Evolutionary conservation across 164 flowering plant genomes (phyloP).

Genomic region (Berberis thunbergii): DNA sequence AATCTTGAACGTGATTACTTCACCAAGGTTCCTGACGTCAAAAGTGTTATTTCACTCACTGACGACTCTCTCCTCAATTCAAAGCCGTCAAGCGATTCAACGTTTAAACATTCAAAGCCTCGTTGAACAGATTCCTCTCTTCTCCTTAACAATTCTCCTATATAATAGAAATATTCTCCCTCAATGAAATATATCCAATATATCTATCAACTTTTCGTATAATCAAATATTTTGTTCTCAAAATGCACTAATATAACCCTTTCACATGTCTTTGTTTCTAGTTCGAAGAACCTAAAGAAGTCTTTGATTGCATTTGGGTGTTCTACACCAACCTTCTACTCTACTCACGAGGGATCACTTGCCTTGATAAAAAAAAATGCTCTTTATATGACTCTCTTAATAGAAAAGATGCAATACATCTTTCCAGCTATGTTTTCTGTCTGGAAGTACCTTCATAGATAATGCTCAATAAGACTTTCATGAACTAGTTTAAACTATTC

Average conservation of each 20-base stretch:
- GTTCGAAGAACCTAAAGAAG: not conserved
- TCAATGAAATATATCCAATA: no score
- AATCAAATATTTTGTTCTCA: not conserved
- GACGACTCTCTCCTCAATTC: no score
- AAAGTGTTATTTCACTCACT: no score
- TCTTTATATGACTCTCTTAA: not conserved
- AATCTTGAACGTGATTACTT: no score
- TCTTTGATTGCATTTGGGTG: constrained; percentile 3
- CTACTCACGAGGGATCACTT: not conserved
- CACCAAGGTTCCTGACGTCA: no score
- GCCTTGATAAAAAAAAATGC: not conserved
- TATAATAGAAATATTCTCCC: no score
- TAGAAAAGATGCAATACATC: not conserved
- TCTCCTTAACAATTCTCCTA: no score
- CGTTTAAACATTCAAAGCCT: no score
- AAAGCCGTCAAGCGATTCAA: no score
- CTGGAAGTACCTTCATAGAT: not conserved
- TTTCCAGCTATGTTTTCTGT: not conserved
- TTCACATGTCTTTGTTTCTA: constrained; percentile 8
- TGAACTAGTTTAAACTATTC: not conserved
- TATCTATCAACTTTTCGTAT: no score
- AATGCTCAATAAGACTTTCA: not conserved
- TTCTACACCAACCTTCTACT: not conserved
- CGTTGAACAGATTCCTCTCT: no score
- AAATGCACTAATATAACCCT: not conserved